A percentile compares a stretch with the other conserved stretches of the same genome.
Evolutionary conservation across 164 flowering plant species (phyloP).

Genomic region (Vitis labrusca): DNA sequence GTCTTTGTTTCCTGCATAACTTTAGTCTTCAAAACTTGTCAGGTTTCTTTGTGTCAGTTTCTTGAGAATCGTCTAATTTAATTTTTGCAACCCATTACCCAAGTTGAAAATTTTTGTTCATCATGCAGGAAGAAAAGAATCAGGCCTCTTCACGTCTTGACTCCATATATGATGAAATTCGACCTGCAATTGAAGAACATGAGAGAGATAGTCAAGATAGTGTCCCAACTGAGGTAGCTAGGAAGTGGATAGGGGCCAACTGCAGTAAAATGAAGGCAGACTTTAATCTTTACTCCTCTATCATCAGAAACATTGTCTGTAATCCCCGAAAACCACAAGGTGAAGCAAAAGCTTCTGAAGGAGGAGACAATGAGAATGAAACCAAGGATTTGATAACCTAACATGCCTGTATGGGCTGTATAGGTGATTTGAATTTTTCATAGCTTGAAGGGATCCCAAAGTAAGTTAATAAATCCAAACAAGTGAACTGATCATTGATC

Average conservation of each 20-base stretch:
- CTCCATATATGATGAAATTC: conserved; percentile 69
- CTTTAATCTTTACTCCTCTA: conserved; percentile 60
- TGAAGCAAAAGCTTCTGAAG: conserved; percentile 18
- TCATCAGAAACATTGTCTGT: conserved; percentile 55
- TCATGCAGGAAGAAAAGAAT: conserved; percentile 55
- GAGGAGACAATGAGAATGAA: conserved; percentile 15
- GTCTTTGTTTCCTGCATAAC: too few species aligned
- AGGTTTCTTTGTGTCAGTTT: not conserved
- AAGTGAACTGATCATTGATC: too few species aligned
- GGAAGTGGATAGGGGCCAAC: conserved; percentile 85
- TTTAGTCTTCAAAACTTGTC: too few species aligned
- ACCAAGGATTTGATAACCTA: conserved; percentile 19
- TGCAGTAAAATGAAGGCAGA: conserved; percentile 76
- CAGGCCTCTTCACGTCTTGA: conserved; percentile 54
- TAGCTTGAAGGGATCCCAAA: not conserved
- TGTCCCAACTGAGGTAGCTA: conserved; percentile 75
- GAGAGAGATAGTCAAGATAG: conserved; percentile 86
- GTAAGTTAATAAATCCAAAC: too few species aligned
- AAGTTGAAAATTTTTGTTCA: not conserved
- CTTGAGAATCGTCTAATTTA: not conserved
- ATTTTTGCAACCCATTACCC: not conserved
- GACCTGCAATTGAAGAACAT: conserved; percentile 86
- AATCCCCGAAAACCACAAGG: conserved; percentile 25
- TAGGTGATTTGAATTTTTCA: not conserved
- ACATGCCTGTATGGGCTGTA: not conserved